Conservation (phyloP, 768 basidiomycete genomes). For the Russula dissimulans region DNA sequence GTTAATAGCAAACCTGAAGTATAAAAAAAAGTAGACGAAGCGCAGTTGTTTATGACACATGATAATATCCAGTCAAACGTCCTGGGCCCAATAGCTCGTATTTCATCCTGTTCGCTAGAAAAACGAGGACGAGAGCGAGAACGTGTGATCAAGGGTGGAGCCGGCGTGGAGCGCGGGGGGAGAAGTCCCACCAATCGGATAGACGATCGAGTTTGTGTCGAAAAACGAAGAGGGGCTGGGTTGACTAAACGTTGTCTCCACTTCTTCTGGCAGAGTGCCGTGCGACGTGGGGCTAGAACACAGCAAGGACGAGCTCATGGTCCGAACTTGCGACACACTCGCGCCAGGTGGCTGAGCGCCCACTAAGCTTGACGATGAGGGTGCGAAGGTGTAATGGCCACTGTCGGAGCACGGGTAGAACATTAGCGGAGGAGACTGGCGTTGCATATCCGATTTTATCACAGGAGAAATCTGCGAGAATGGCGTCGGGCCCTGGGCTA, state of each 20-base stretch:
- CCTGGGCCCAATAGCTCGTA: background rate
- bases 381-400: conserved; percentile 17
- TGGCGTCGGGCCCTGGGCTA: conserved; percentile 14
- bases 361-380: background rate
- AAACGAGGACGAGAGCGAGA: conserved; percentile 14
- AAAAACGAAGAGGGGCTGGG: conserved; percentile 13
- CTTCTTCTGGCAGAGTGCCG: conserved; percentile 11
- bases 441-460: conserved; percentile 1
- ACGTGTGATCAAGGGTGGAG: conserved; percentile 14
- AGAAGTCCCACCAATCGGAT: conserved; percentile 13
- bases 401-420: conserved; percentile 14
- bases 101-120: conserved; percentile 11
- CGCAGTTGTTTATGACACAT: conserved; percentile 2
- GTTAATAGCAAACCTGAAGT: background rate
- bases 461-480: conserved; percentile 11
- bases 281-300: conserved; percentile 13
- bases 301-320: conserved; percentile 5
- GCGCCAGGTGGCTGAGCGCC: background rate
- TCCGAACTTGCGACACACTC: conserved; percentile 1
- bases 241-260: conserved; percentile 6
- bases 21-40: background rate
- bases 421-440: conserved; percentile 12
- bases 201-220: conserved; percentile 10
- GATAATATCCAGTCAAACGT: conserved; percentile 8
- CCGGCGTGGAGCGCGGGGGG: conserved; percentile 11